Percentiles rank a stretch among this genome's conserved stretches.
Evolutionary conservation across 225 moss, liverwort and hornwort genomes (phyloP).

Genomic region (Neckera pumila): DNA sequence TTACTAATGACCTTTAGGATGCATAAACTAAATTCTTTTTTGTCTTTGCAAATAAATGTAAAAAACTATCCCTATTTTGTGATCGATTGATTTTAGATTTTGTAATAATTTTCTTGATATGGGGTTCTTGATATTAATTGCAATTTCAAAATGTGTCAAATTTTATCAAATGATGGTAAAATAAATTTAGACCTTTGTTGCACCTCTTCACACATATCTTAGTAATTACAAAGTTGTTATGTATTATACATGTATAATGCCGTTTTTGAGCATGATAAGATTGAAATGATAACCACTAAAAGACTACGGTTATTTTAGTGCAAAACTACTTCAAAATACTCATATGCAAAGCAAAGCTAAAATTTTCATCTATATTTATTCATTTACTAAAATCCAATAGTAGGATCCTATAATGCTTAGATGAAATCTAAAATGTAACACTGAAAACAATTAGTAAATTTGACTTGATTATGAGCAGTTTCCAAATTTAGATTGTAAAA

Average conservation of each 20-base stretch:
- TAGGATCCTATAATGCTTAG: neutral
- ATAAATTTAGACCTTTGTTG: neutral
- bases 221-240: neutral
- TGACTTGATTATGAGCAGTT: neutral
- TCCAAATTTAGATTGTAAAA: neutral
- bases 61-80: neutral
- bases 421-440: too few species aligned
- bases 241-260: fast-evolving
- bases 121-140: fast-evolving
- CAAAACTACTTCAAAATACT: neutral
- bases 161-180: neutral
- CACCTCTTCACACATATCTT: neutral
- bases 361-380: neutral
- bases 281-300: neutral
- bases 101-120: fast-evolving
- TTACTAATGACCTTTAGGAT: fast-evolving
- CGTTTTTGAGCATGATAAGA: neutral
- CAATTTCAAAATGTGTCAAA: too few species aligned
- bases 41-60: neutral
- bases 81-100: neutral
- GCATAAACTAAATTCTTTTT: neutral
- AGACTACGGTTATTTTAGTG: fast-evolving
- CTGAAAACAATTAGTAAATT: neutral
- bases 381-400: neutral
- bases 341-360: too few species aligned